Evolutionary conservation across 768 basidiomycete species (phyloP).

Genomic region (Trametes cingulata): DNA sequence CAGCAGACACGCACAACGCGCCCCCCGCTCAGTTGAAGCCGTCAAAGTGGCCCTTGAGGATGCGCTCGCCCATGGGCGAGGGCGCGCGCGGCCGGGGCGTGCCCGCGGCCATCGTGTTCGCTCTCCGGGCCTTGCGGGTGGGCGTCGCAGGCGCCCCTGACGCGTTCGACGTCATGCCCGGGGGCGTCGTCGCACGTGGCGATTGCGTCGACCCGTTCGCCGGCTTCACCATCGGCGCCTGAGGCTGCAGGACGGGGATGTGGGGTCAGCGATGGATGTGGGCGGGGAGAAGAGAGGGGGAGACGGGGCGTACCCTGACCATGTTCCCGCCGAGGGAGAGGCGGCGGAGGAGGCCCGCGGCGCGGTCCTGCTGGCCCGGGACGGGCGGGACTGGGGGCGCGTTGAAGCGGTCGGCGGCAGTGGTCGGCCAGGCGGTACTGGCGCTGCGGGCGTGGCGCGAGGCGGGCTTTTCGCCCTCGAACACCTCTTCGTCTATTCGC

Average conservation of each 20-base stretch:
- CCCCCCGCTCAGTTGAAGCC: slow-evolving; percentile 80
- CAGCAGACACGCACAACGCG: too few relatives aligned
- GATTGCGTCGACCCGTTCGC: slow-evolving; percentile 3
- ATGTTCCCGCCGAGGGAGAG: slow-evolving; percentile 69
- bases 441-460: slow-evolving; percentile 48
- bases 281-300: not conserved
- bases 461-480: slow-evolving; percentile 19
- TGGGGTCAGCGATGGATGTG: slow-evolving; percentile 26
- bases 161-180: slow-evolving; percentile 19
- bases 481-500: slow-evolving; percentile 25
- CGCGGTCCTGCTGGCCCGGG: slow-evolving; percentile 58
- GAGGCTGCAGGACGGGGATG: slow-evolving; percentile 24
- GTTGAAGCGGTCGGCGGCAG: slow-evolving; percentile 54
- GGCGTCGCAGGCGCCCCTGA: slow-evolving; percentile 5
- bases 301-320: slow-evolving; percentile 48
- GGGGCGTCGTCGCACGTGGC: slow-evolving; percentile 22
- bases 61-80: slow-evolving; percentile 89
- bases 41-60: slow-evolving; percentile 89
- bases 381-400: slow-evolving; percentile 46
- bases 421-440: slow-evolving; percentile 50
- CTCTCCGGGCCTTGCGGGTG: slow-evolving; percentile 51
- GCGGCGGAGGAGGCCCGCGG: slow-evolving; percentile 68
- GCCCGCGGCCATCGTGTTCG: slow-evolving; percentile 51
- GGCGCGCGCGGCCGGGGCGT: slow-evolving; percentile 61
- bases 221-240: slow-evolving; percentile 16